These are phyloP conservation scores for Amanita rubescens DNA, from an alignment of 768 basidiomycete species.

Conservation along the genomic window DNA sequence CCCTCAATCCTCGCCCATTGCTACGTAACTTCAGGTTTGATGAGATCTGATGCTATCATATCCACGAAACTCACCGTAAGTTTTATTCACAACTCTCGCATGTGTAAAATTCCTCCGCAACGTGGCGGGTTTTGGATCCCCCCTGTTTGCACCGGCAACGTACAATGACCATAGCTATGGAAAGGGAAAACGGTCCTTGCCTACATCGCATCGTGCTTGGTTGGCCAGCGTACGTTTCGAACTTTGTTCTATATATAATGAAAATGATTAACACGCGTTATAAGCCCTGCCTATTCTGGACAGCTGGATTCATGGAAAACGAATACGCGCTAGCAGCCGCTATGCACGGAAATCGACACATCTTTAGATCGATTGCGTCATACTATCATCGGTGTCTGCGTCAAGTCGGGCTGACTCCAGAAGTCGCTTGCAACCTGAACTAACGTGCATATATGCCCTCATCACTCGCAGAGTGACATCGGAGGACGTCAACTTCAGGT, in stretches of 20 bases:
- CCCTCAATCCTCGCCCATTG: too few relatives aligned
- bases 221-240: constrained; percentile 27
- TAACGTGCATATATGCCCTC: too few relatives aligned
- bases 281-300: constrained; percentile 13
- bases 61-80: not conserved
- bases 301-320: constrained; percentile 3
- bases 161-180: constrained; percentile 61
- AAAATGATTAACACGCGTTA: not conserved
- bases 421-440: too few relatives aligned
- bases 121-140: constrained; percentile 66
- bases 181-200: constrained; percentile 65
- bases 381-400: too few relatives aligned
- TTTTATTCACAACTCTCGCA: constrained; percentile 41
- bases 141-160: constrained; percentile 70
- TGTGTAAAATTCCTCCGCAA: constrained; percentile 58
- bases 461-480: too few relatives aligned
- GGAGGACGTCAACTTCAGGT: too few relatives aligned
- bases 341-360: constrained; percentile 7
- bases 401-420: too few relatives aligned
- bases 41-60: not conserved
- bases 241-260: not conserved
- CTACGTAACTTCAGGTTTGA: constrained; percentile 58
- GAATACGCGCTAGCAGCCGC: constrained; percentile 5
- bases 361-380: too few relatives aligned
- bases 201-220: constrained; percentile 47